These are phyloP conservation scores for Canavalia gladiata DNA, from an alignment of 306 rosid genomes.

Conservation along the genomic window DNA sequence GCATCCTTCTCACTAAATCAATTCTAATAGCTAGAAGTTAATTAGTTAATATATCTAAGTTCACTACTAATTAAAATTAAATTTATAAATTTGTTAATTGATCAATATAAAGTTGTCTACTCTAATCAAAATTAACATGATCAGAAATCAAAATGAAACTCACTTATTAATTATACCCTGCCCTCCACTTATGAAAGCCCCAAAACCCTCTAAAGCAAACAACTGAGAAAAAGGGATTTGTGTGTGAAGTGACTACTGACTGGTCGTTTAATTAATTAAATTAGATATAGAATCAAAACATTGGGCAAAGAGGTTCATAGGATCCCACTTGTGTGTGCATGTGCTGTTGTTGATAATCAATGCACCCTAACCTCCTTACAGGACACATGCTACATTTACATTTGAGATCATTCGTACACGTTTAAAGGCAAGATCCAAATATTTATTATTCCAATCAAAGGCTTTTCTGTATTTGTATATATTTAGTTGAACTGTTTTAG, in stretches of 20 bases:
- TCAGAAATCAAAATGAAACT: not conserved
- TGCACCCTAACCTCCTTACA: slow-evolving; percentile 56
- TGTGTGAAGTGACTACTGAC: not conserved
- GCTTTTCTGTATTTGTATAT: not conserved
- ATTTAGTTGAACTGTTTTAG: not conserved
- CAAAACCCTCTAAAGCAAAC: not conserved
- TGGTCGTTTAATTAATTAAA: not conserved
- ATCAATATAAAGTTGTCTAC: no score
- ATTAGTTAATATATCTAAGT: no score
- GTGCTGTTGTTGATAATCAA: slow-evolving; percentile 34
- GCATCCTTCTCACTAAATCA: no score
- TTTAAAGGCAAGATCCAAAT: not conserved
- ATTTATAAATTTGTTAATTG: no score
- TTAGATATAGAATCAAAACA: not conserved
- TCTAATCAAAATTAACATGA: no score
- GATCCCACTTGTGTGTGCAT: slow-evolving; percentile 46
- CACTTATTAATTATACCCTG: not conserved
- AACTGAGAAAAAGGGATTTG: not conserved
- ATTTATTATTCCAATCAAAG: not conserved
- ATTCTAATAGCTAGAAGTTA: no score
- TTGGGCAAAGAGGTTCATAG: slow-evolving; percentile 39
- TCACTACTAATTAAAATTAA: no score
- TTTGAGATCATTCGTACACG: slow-evolving; percentile 35
- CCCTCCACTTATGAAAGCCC: not conserved
- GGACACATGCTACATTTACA: slow-evolving; percentile 21